Evolutionary conservation across 345 rosid genomes (phyloP), one percentile per base, ranked within the genome.

Genomic region (Erodium maritimum): DNA sequence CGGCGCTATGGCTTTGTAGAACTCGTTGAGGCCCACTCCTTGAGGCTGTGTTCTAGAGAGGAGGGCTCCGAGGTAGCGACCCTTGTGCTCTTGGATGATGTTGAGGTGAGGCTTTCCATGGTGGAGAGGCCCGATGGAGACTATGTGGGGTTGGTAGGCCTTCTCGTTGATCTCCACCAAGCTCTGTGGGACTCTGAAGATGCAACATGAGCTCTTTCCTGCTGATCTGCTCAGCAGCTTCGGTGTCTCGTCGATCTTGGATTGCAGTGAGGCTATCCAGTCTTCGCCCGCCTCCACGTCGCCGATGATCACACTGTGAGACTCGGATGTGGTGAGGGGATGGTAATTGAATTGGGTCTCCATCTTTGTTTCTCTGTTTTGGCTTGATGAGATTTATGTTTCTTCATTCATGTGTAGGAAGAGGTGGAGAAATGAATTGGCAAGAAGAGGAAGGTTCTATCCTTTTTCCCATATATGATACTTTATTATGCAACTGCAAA

Each of bases 41-140:
- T 53, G 21, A 22, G 16, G 9, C 0, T 21, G 34, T 1, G 58
- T 50, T 60, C 64, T 75, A 17, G 52, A 33, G 13, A 77, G 67
- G 20, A 80, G 58, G 2, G 69, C 13, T 0, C 42, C 55, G 1
- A 81, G 69, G 50, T 58, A 73, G 16, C 63, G 52, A 61, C 74
- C 59, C 33, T 81, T 83, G 74, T 80, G 89, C 58, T 80, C 73
- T 55, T 80, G 66, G 42, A 83, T 70, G 79, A 75, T 75, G 64
- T 56, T 11, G 23, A 80, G 66, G 19, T 67, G 73, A 5, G 22
- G 52, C 23, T 67, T 65, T 11, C 74, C 79, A 21, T 71, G 72
- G 71, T 74, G 80, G 21, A 74, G 76, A 4, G 81, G 82, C 0
- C 81, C 84, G 1, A 78, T 80, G 5, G 85, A 78, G 50, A 80